A percentile compares a stretch with the other conserved stretches of the same genome.
These are phyloP conservation scores for Afroboletus lepidellus DNA, from an alignment of 1,284 basidiomycete genomes.

Conservation along the genomic window DNA sequence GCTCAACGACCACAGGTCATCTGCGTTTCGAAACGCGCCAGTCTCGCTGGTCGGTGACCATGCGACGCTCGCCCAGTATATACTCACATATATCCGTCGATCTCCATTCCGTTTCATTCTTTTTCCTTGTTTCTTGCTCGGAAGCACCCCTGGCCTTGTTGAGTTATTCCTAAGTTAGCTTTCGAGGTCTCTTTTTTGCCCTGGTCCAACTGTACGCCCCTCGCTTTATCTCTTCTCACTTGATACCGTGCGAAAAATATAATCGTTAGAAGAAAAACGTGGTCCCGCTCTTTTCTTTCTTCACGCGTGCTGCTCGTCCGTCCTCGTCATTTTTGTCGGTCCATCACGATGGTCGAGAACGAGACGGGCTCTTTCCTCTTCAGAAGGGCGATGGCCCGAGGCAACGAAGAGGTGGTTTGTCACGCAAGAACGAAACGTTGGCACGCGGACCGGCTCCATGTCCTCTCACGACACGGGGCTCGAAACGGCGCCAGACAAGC, in stretches of 20 bases:
- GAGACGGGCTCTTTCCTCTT: constrained; percentile 44
- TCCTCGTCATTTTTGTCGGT: constrained; percentile 35
- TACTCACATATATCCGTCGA: constrained; percentile 2
- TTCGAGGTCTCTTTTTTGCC: background rate
- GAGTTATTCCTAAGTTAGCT: constrained; percentile 32
- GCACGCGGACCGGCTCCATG: background rate
- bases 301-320: constrained; percentile 35
- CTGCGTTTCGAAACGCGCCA: constrained; percentile 33
- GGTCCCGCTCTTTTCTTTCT: background rate
- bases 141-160: background rate
- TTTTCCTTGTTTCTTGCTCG: background rate
- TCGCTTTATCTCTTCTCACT: background rate
- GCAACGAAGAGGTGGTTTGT: constrained; percentile 50
- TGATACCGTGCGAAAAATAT: constrained; percentile 21
- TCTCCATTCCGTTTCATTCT: constrained; percentile 2
- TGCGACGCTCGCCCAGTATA: background rate
- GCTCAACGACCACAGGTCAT: constrained; percentile 16
- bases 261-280: background rate
- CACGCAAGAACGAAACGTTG: constrained; percentile 38
- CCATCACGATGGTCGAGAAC: constrained; percentile 17
- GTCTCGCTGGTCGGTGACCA: constrained; percentile 37
- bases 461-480: background rate
- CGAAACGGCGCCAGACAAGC: constrained; percentile 20
- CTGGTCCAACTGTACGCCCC: background rate
- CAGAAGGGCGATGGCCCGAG: constrained; percentile 39